Conservation (phyloP, 169 alveolate genomes). For the Plasmodium knowlesi region DNA sequence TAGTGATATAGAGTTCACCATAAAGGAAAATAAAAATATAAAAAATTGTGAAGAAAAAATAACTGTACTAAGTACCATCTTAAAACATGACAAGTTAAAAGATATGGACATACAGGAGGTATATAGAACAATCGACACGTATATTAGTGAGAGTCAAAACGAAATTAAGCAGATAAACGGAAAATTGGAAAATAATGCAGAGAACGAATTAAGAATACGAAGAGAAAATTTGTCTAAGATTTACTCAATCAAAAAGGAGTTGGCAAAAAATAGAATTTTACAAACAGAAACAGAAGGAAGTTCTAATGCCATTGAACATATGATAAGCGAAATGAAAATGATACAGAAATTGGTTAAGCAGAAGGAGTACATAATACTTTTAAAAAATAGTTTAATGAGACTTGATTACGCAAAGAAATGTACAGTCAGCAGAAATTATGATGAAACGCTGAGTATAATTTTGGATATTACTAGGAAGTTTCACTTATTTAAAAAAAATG, state of each 20-base stretch:
- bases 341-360: conserved; percentile 46
- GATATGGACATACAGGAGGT: conserved; percentile 1
- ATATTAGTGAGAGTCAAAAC: conserved; percentile 4
- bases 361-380: conserved; percentile 33
- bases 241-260: conserved; percentile 18
- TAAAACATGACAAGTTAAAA: conserved; percentile 18
- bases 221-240: neutral
- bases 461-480: conserved; percentile 29
- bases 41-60: conserved; percentile 20
- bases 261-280: neutral
- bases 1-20: neutral
- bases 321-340: conserved; percentile 54
- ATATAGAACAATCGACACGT: conserved; percentile 30
- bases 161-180: conserved; percentile 16
- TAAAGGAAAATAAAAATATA: conserved; percentile 28
- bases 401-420: conserved; percentile 59
- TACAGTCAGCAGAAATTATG: conserved; percentile 63
- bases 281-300: conserved; percentile 17
- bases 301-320: conserved; percentile 18
- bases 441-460: conserved; percentile 19
- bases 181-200: conserved; percentile 15
- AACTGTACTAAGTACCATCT: neutral
- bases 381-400: conserved; percentile 33
- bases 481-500: conserved; percentile 50
- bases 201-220: conserved; percentile 11